These are phyloP conservation scores for Colletotrichum sp. DNA, from an alignment of 2,329 filamentous ascomycete genomes.

Conservation along the genomic window DNA sequence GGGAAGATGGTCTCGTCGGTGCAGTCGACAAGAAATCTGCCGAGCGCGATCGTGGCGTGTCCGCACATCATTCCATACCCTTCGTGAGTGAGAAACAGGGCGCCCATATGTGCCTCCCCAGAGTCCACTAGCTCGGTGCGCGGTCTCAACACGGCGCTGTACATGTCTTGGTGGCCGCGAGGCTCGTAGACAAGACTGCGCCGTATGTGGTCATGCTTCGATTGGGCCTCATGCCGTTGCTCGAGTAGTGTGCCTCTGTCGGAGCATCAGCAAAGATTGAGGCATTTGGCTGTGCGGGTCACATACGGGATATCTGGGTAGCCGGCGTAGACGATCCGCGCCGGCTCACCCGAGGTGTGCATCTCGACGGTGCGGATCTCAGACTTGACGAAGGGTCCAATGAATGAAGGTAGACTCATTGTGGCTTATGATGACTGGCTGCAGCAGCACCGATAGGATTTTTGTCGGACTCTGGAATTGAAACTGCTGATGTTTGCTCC, in stretches of 20 bases:
- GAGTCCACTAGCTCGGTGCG: constrained; percentile 8
- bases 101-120: constrained; percentile 17
- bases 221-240: constrained; percentile 31
- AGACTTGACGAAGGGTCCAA: neutral
- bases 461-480: too few species aligned
- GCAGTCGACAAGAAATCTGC: constrained; percentile 46
- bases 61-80: constrained; percentile 21
- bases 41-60: constrained; percentile 48
- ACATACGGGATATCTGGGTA: constrained; percentile 36
- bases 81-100: constrained; percentile 15
- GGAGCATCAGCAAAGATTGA: neutral
- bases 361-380: constrained; percentile 35
- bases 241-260: constrained; percentile 41
- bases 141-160: constrained; percentile 10
- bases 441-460: neutral
- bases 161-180: constrained; percentile 21
- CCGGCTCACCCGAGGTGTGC: constrained; percentile 56
- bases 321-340: constrained; percentile 47
- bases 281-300: too few species aligned
- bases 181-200: constrained; percentile 14
- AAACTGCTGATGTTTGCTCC: neutral
- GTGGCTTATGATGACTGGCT: neutral
- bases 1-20: constrained; percentile 44
- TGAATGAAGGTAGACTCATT: constrained; percentile 7
- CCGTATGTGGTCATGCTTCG: constrained; percentile 7